These are phyloP conservation scores for Eucommia ulmoides DNA, from an alignment of 257 asterid species.

Conservation along the genomic window DNA sequence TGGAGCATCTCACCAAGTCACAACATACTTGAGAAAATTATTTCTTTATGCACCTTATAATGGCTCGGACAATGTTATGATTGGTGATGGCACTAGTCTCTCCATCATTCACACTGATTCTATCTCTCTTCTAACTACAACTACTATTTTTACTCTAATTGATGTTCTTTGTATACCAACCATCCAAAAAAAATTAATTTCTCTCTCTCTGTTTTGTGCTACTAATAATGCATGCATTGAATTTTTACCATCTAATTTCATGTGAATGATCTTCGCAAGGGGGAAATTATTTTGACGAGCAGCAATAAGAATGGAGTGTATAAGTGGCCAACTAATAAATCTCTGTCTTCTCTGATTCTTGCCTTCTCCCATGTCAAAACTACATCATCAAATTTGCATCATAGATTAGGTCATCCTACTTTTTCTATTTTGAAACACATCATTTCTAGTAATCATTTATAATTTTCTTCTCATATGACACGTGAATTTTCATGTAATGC, in stretches of 20 bases:
- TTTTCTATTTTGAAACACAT: not conserved
- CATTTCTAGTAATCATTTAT: not conserved
- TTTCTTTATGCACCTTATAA: not conserved
- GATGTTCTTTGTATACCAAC: not conserved
- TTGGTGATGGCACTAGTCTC: slow-evolving; percentile 2
- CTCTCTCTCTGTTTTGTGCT: slow-evolving; percentile 1
- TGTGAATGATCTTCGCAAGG: not conserved
- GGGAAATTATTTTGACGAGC: not conserved
- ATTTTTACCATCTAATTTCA: not conserved
- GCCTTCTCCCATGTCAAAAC: not conserved
- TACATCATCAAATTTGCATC: not conserved
- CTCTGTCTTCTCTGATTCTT: not conserved
- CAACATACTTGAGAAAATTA: not conserved
- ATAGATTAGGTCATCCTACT: not conserved
- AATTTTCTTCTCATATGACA: not conserved
- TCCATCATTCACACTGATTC: slow-evolving; percentile 1
- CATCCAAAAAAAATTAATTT: slow-evolving; percentile 2
- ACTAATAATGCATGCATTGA: slow-evolving; percentile 7
- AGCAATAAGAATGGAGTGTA: not conserved
- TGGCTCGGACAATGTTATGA: slow-evolving; percentile 2
- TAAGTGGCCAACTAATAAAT: not conserved
- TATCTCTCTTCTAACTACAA: not conserved
- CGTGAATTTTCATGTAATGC: too few species aligned
- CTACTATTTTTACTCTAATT: not conserved
- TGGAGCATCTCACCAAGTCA: slow-evolving; percentile 4